Evolutionary conservation across 2,329 filamentous ascomycete genomes (phyloP).

Genomic region (Huntiella bhutanensis): DNA sequence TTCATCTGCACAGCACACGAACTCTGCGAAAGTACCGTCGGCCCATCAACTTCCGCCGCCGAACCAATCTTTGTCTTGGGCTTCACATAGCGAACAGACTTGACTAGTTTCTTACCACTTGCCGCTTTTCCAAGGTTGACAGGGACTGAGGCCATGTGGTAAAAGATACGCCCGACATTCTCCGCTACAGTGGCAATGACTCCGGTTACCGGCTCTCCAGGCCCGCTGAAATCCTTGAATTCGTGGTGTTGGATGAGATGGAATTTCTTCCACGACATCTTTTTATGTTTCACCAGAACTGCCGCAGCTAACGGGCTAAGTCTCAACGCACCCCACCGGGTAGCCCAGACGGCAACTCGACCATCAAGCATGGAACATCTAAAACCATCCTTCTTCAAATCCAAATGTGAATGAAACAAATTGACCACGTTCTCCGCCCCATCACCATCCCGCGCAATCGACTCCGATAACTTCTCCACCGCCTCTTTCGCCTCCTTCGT

Average conservation of each 20-base stretch:
- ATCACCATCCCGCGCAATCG: conserved; percentile 44
- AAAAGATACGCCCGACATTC: conserved; percentile 7
- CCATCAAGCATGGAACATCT: conserved; percentile 47
- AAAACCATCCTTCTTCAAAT: conserved; percentile 33
- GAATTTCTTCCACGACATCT: conserved; percentile 43
- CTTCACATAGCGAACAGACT: not conserved
- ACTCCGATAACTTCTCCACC: conserved; percentile 38
- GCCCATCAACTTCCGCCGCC: not conserved
- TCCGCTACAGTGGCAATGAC: conserved; percentile 18
- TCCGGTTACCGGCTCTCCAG: conserved; percentile 53
- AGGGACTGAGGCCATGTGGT: conserved; percentile 29
- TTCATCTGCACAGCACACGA: conserved; percentile 12
- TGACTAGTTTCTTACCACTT: conserved; percentile 23
- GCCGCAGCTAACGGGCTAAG: conserved; percentile 47
- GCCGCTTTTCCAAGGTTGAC: conserved; percentile 39
- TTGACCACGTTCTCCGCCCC: conserved; percentile 51
- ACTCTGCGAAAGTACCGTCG: not conserved
- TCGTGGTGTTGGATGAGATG: conserved; percentile 46
- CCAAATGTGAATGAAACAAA: conserved; percentile 44
- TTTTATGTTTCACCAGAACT: conserved; percentile 40
- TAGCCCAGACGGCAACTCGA: conserved; percentile 43
- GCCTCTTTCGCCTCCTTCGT: conserved; percentile 39
- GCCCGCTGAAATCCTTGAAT: conserved; percentile 62
- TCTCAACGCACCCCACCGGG: conserved; percentile 40
- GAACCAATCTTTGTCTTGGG: not conserved